Evolutionary conservation across 1,284 basidiomycete genomes (phyloP), one percentile per base, ranked within the genome.

Genomic region (Apiotrichum porosum): DNA sequence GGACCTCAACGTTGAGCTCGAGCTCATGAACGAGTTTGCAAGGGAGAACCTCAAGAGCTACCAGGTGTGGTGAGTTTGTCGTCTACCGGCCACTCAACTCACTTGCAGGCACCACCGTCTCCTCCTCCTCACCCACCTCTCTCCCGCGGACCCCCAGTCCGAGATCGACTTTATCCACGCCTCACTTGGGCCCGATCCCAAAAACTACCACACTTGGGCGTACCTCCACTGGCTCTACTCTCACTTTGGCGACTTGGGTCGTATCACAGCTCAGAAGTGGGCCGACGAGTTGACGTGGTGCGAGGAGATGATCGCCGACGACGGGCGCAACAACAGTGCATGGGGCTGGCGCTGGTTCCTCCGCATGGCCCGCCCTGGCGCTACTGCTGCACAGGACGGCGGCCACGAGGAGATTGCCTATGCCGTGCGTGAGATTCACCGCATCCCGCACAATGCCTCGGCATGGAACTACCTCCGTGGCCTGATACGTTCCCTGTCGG

Each of bases 281-380:
- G 73, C 66, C 1, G 79, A 77, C 13, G 94, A 97, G 72, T 74
- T 86, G 17, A 78, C 78, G 22, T 95, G 88, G 69, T 80, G 87
- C 43, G 85, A 92, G 55, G 67, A 72, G 47, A 80, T 97, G 76
- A 69, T 97, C 22, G 76, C 77, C 2, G 72, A 79, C 19, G 94
- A 99, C 69, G 78, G 94, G 32, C 75, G 93, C 61, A 99, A 98
- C 71, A 99, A 99, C 67, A 93, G 88, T 35, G 95, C 89, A 14
- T 99, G 94, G 94, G 90, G 94, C 67, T 95, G 97, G 83, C 46
- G 94, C 21, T 97, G 91, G 79, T 97, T 94, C 68, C 80, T 91
- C 43, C 79, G 85, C n/a, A 91, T 89, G 60, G 81, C 81, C 44
- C 79, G 81, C 44, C 86, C 83, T 4, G 76, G 62, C 77, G 57